Evolutionary conservation across 2,329 filamentous ascomycete species (phyloP).

Genomic region (Pestalotiopsis sp.): DNA sequence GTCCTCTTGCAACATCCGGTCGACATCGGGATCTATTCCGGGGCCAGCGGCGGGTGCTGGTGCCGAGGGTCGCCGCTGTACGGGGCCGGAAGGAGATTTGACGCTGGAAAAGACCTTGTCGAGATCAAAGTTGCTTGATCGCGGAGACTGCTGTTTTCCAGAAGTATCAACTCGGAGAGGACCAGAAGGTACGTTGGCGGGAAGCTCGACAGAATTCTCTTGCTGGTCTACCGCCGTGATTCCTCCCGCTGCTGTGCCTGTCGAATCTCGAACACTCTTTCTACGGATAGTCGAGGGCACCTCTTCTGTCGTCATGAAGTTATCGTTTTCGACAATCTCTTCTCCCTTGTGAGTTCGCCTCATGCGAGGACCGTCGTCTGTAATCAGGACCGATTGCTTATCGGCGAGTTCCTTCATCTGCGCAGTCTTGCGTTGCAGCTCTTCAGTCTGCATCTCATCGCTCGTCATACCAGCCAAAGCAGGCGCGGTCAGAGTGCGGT

Average conservation of each 20-base stretch:
- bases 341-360: constrained; percentile 94
- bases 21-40: constrained; percentile 84
- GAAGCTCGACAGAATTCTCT: constrained; percentile 28
- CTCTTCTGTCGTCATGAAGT: constrained; percentile 40
- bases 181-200: constrained; percentile 29
- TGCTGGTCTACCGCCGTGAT: constrained; percentile 19
- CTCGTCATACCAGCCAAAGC: constrained; percentile 84
- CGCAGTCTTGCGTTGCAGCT: constrained; percentile 77
- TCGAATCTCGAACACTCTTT: constrained; percentile 34
- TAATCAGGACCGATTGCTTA: constrained; percentile 82
- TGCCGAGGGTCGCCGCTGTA: constrained; percentile 51
- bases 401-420: constrained; percentile 78
- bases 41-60: constrained; percentile 53
- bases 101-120: constrained; percentile 84
- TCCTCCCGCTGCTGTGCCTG: constrained; percentile 17
- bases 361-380: constrained; percentile 76
- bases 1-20: constrained; percentile 83
- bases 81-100: constrained; percentile 66
- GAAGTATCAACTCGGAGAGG: constrained; percentile 50
- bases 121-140: constrained; percentile 73
- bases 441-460: constrained; percentile 89
- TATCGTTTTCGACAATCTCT: constrained; percentile 81
- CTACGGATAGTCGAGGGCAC: constrained; percentile 39
- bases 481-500: constrained; percentile 70
- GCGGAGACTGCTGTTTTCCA: constrained; percentile 49